Conservation (phyloP, 441 rosid species). For the Pelargonium hybrid region DNA sequence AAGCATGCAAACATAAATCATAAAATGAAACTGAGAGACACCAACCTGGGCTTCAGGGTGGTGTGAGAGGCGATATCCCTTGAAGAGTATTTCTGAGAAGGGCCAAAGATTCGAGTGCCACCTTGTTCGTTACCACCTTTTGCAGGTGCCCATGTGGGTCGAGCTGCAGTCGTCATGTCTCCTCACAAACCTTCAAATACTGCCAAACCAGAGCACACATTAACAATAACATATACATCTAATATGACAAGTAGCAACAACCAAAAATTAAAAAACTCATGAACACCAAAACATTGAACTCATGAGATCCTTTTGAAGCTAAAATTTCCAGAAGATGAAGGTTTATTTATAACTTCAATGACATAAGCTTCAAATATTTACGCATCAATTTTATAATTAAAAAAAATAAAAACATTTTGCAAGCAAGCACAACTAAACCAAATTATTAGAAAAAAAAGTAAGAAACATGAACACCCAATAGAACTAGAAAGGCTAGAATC, state of each 20-base stretch:
- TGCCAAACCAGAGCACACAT: slow-evolving; percentile 5
- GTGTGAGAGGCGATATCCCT: slow-evolving; percentile 92
- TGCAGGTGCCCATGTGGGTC: slow-evolving; percentile 98
- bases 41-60: slow-evolving; percentile 64
- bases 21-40: background rate
- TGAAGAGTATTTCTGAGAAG: slow-evolving; percentile 89
- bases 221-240: background rate
- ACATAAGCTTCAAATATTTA: background rate
- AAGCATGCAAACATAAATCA: background rate
- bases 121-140: slow-evolving; percentile 98
- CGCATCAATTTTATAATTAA: too few species aligned
- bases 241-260: background rate
- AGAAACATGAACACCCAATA: background rate
- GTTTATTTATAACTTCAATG: background rate
- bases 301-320: background rate
- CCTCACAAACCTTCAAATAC: slow-evolving; percentile 1
- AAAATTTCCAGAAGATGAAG: background rate
- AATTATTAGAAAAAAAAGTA: background rate
- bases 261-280: background rate
- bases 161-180: slow-evolving; percentile 83
- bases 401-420: background rate
- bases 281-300: too few species aligned
- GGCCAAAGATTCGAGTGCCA: slow-evolving; percentile 86
- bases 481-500: background rate
- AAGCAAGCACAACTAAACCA: background rate